phyloP scores from a whole-genome alignment of 805 yeast species.

The Saccharomycopsis sp. region DNA sequence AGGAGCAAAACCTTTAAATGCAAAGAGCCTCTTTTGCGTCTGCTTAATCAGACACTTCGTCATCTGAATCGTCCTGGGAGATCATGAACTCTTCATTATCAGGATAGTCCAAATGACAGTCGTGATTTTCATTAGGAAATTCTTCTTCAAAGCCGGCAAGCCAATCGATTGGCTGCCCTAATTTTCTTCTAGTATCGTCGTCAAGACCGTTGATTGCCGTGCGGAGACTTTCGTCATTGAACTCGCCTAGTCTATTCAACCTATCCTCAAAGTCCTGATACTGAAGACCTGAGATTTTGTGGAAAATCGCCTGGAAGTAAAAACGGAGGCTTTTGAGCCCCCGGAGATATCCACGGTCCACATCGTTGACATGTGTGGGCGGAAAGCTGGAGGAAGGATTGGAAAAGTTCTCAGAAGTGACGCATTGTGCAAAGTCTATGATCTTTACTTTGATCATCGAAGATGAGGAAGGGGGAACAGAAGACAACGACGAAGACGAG shows the following conservation, averaged over 20 bases:
- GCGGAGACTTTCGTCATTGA: slow-evolving; percentile 3
- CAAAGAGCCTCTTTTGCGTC: too few relatives aligned
- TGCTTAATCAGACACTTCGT: not conserved
- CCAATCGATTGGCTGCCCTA: slow-evolving; percentile 29
- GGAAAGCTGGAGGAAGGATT: slow-evolving; percentile 45
- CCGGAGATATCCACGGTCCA: slow-evolving; percentile 79
- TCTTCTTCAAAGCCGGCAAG: slow-evolving; percentile 30
- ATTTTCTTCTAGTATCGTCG: slow-evolving; percentile 15
- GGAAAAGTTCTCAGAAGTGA: slow-evolving; percentile 48
- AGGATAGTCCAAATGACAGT: slow-evolving; percentile 24
- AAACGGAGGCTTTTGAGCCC: slow-evolving; percentile 71
- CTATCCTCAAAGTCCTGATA: slow-evolving; percentile 24
- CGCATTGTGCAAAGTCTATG: slow-evolving; percentile 94
- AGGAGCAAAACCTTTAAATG: not conserved
- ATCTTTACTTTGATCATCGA: slow-evolving; percentile 49
- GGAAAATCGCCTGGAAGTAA: slow-evolving; percentile 58
- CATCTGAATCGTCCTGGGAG: slow-evolving; percentile 28
- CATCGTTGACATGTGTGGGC: slow-evolving; percentile 53
- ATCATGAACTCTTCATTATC: slow-evolving; percentile 21
- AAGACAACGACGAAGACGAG: too few relatives aligned
- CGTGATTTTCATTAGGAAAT: slow-evolving; percentile 20
- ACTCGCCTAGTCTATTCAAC: not conserved
- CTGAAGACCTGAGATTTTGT: slow-evolving; percentile 41
- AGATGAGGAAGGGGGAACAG: too few relatives aligned
- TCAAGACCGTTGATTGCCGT: slow-evolving; percentile 6